Evolutionary conservation across 257 asterid species (phyloP).

Genomic region (Nicotiana tabacum): DNA sequence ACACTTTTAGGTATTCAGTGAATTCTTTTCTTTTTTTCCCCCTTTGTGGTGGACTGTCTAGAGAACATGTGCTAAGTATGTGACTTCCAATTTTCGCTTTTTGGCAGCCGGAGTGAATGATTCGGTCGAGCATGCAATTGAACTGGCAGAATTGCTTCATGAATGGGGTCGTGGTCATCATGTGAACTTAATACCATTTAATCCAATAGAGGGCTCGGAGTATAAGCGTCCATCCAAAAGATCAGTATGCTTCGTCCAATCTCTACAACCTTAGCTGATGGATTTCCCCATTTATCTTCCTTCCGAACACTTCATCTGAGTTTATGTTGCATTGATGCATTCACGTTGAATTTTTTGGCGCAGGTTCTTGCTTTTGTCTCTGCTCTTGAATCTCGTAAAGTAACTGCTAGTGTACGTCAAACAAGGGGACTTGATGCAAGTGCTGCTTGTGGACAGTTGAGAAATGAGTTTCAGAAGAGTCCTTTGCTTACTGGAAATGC

Average conservation of each 20-base stretch:
- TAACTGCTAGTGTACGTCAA: constrained; percentile 83
- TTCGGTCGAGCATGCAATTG: constrained; percentile 62
- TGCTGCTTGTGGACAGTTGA: constrained; percentile 96
- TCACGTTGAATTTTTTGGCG: not conserved
- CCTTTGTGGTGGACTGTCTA: not conserved
- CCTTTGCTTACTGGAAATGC: constrained; percentile 46
- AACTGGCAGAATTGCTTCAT: constrained; percentile 73
- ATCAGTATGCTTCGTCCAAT: constrained; percentile 40
- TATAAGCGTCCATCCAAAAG: constrained; percentile 72
- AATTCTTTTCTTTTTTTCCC: not conserved
- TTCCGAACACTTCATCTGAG: not conserved
- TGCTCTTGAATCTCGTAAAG: constrained; percentile 73
- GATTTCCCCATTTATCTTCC: not conserved
- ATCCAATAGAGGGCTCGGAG: constrained; percentile 78
- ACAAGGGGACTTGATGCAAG: constrained; percentile 94
- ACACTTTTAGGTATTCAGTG: constrained; percentile 64
- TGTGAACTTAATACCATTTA: constrained; percentile 86
- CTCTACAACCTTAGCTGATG: not conserved
- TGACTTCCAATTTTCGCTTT: constrained; percentile 5
- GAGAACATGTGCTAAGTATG: not conserved
- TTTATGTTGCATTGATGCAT: not conserved
- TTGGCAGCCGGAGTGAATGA: constrained; percentile 87
- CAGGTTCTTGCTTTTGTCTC: constrained; percentile 76
- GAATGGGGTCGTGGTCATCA: constrained; percentile 89
- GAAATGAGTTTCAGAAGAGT: constrained; percentile 81